Conservation (phyloP, 805 yeast species). For the Wickerhamiella domercqiae region DNA sequence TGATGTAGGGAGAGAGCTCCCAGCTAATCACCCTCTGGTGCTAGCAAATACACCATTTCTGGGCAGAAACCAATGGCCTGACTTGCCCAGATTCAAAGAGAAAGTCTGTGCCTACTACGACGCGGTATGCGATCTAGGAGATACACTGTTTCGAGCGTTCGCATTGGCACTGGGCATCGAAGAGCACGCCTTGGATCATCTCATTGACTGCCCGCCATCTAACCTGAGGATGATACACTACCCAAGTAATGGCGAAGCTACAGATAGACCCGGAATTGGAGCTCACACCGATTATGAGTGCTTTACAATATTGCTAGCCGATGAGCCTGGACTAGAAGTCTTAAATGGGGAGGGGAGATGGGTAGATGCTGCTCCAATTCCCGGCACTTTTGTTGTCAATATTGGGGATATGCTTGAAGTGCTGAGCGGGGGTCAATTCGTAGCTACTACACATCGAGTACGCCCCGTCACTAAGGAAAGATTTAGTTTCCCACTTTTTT, state of each 20-base stretch:
- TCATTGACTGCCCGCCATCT: slow-evolving; percentile 18
- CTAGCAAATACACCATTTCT: slow-evolving; percentile 26
- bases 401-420: slow-evolving; percentile 53
- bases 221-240: slow-evolving; percentile 41
- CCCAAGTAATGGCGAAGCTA: slow-evolving; percentile 1
- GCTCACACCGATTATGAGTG: slow-evolving; percentile 44
- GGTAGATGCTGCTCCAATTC: slow-evolving; percentile 38
- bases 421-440: slow-evolving; percentile 40
- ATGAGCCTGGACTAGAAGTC: slow-evolving; percentile 38
- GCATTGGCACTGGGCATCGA: slow-evolving; percentile 42
- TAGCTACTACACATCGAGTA: slow-evolving; percentile 45
- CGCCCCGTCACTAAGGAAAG: slow-evolving; percentile 27
- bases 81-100: slow-evolving; percentile 32
- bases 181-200: slow-evolving; percentile 32
- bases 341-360: slow-evolving; percentile 41
- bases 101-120: slow-evolving; percentile 30
- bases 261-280: slow-evolving; percentile 35
- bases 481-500: slow-evolving; percentile 17
- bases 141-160: slow-evolving; percentile 31
- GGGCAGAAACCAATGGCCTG: slow-evolving; percentile 45
- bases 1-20: slow-evolving; percentile 31
- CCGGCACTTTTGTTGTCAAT: slow-evolving; percentile 37
- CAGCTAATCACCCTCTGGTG: slow-evolving; percentile 23
- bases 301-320: slow-evolving; percentile 36
- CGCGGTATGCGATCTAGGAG: slow-evolving; percentile 32